A percentile compares a stretch with the other conserved stretches of the same genome.
Evolutionary conservation across 768 basidiomycete species (phyloP).

Genomic region (Dacryopinax spathularia): DNA sequence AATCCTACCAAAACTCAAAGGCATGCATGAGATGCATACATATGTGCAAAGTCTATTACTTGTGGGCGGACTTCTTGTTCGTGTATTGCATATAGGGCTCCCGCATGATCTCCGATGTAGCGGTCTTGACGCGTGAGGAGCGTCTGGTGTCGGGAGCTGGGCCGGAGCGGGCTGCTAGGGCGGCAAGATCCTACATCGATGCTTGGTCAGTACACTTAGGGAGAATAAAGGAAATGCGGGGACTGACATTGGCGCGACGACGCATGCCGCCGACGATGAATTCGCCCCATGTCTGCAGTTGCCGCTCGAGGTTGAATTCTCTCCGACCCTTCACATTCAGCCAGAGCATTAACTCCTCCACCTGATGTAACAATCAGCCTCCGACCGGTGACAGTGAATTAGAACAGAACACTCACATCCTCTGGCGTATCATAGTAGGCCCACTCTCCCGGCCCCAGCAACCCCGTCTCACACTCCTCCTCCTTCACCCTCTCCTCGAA

Average conservation of each 20-base stretch:
- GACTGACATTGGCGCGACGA: slow-evolving; percentile 56
- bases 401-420: slow-evolving; percentile 44
- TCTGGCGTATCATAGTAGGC: slow-evolving; percentile 77
- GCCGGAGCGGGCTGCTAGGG: slow-evolving; percentile 44
- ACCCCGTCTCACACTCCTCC: slow-evolving; percentile 68
- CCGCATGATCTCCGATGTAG: slow-evolving; percentile 45
- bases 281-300: slow-evolving; percentile 68
- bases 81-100: slow-evolving; percentile 84
- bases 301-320: slow-evolving; percentile 64
- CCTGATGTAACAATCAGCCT: slow-evolving; percentile 32
- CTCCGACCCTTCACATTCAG: slow-evolving; percentile 83
- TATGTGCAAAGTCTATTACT: not conserved
- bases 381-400: not conserved
- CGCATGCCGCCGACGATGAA: slow-evolving; percentile 69
- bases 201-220: not conserved
- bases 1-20: too few relatives aligned
- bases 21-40: too few relatives aligned
- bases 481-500: slow-evolving; percentile 47
- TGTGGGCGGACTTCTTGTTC: slow-evolving; percentile 55
- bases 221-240: not conserved
- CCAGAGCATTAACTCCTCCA: slow-evolving; percentile 76
- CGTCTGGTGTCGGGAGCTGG: slow-evolving; percentile 68
- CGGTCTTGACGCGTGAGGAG: slow-evolving; percentile 54
- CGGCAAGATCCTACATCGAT: slow-evolving; percentile 49
- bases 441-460: slow-evolving; percentile 71